Conservation (phyloP, 2,329 filamentous ascomycete species). For the Orbilia brochopaga region DNA sequence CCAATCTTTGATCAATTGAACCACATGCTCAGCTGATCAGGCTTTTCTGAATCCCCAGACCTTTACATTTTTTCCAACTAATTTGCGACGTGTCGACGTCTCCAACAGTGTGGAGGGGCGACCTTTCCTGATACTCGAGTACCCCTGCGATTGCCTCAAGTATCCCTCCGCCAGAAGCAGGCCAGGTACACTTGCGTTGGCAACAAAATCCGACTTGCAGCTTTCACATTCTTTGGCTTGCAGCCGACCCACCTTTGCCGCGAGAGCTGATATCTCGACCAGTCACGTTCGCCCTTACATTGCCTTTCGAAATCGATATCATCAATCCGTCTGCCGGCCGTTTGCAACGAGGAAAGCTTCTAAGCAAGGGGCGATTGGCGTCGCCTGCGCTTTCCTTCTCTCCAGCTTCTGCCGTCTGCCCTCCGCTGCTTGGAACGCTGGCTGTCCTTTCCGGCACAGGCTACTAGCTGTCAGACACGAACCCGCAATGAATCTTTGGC, state of each 20-base stretch:
- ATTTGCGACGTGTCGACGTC: too few relatives aligned
- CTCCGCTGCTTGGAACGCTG: constrained; percentile 22
- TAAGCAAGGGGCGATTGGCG: constrained; percentile 44
- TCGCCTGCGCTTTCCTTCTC: constrained; percentile 13
- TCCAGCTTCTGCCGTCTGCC: constrained; percentile 12
- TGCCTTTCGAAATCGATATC: background rate
- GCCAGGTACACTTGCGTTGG: background rate
- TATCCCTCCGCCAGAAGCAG: too few relatives aligned
- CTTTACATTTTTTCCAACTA: too few relatives aligned
- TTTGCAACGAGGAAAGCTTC: constrained; percentile 23
- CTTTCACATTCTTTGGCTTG: constrained; percentile 7
- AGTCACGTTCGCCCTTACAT: background rate
- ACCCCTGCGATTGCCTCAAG: too few relatives aligned
- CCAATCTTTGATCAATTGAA: too few relatives aligned
- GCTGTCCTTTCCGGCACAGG: background rate
- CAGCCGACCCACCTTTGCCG: constrained; percentile 2
- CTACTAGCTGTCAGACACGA: background rate
- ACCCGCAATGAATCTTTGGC: too few relatives aligned
- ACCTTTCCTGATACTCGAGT: too few relatives aligned
- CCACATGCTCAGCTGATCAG: too few relatives aligned
- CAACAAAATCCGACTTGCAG: background rate
- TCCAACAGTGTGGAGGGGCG: too few relatives aligned
- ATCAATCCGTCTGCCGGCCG: background rate
- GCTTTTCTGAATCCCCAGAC: too few relatives aligned
- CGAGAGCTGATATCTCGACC: background rate